Base-by-base conservation (phyloP, 2,329 filamentous ascomycete genomes). In the Incumbomyces lentus region DNA sequence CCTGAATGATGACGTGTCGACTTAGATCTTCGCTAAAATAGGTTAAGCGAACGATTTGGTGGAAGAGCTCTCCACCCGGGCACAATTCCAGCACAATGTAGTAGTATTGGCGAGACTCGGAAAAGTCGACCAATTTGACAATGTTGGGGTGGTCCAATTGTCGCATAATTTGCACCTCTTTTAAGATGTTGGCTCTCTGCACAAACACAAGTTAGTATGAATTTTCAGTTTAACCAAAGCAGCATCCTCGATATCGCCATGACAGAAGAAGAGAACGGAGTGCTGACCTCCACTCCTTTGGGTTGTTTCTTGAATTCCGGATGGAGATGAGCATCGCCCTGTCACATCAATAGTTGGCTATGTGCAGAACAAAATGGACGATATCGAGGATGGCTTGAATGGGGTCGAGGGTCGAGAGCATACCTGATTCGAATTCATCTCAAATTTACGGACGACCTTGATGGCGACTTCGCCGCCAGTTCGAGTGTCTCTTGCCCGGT, bases 341-440 rank as follows among this genome's bases (percentile, higher is more conserved):
- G 88, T 59, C 67, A 61, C 51, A 60, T 63, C 33, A 45, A 63
- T 62, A 58, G 71, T 77, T 77, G 73, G 75, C 64, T 63, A 63
- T 59, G 60, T 61, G 62, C 61, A 54, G 48, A 55, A 58, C 44
- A 55, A 51, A 44, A 52, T 44, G 40, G 42, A 45, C 42, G 46
- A 50, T 49, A 53, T 52, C 53, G 56, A 54, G 57, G 48, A 46
- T 46, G 19, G 49, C 59, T 47, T 50, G 49, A 56, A 52, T 50
- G 50, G 50, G 51, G 49, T 52, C 22, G 39, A 54, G 48, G 49
- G 56, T 58, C 56, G 54, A 60, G 53, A 61, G 62, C 88, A 78
- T 78, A 98, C 92, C 87, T 96, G 92, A 73, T 84, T 88, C 56
- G 82, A 89, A 70, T 95, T 96, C 86, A 98, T 95, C 69, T 98